Evolutionary conservation across 352 stramenopile species (phyloP), one percentile per base, ranked within the genome.

Genomic region (Phytophthora europaea): DNA sequence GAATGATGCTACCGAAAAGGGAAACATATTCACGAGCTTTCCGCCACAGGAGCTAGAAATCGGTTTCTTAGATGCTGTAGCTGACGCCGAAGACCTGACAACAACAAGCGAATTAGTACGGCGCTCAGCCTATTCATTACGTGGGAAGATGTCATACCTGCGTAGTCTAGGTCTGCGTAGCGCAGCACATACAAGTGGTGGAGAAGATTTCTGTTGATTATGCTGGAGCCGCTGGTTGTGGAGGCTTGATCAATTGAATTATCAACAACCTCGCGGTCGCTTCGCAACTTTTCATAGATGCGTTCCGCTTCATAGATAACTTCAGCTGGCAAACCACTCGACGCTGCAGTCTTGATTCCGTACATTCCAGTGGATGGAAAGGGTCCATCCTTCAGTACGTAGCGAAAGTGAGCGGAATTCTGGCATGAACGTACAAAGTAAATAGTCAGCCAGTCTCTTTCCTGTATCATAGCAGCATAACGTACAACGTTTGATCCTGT

Each of bases 161-260:
- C 22, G 33, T 87, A 65, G 47, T 93, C 82, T 52, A 96, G 66
- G 1, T 86, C 81, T 18, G 84, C 73, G 60, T 86, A 85, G 16
- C 81, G 82, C 71, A 96, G 77, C n/a, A 81, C 87, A 8, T 94
- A 85, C 13, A 96, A 78, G 38, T 93, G 85, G 48, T 96, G 87
- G 16, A 96, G 70, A 20, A 96, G 74, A 40, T 83, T 90, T 68
- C 72, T 78, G 56, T 88, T 84, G 28, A 78, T 66, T n/a, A 6
- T 71, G 7, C 40, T 67, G 9, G 58, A 62, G 31, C 66, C 47
- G 50, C 70, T 69, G 20, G 28, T 33, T 55, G 61, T 60, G 15
- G 61, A 40, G 12, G n/a, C 34, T 48, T 68, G 56, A 31, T 63
- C 45, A 31, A 53, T 26, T 54, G 66, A 53, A 26, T 67, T 70